Base-by-base conservation (phyloP, 1,284 basidiomycete genomes). In the Phylloboletellus chloephorus region DNA sequence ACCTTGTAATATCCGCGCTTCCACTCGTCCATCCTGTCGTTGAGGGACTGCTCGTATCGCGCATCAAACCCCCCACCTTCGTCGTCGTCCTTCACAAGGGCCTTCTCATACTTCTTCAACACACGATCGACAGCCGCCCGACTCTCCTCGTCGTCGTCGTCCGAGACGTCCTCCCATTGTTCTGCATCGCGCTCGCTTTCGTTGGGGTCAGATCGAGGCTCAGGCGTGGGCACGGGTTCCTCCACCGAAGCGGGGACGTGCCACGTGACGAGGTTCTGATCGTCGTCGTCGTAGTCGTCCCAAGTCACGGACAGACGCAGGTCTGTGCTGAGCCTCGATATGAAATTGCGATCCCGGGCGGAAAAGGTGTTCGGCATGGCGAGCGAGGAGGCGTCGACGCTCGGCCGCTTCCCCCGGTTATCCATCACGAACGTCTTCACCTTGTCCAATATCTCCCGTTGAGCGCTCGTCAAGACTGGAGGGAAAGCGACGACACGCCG, bases 1-100 rank as follows among this genome's bases (percentile, higher is more conserved):
- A 89, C 90, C 73, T 76, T 75, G 67, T 98, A 99, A 67, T 98
- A 98, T 3, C 66, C 68, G 44, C 78, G 69, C 71, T 98, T 98
- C 91, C 92, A 97, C 52, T 88, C 82, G 34, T 82, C 79, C 82
- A 98, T 89, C 68, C 88, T 91, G 54, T 86, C 79, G 50, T 79
- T 74, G 24, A 95, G 52, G 30, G 77, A 79, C 52, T 73, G 64
- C 58, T 91, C 84, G 55, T 91, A 73, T 38, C 85, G 72, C 42
- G 79, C 78, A 52, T 92, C 89, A 54, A 88, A 87, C 37, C 81
- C 83, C 4, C 76, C 81, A 22, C 76, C 76, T 46, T 79, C 79
- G 31, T 82, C 78, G 31, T 82, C 79, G 20, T 74, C 68, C 52
- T 75, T 67, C 10, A 91, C 77, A 31, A 80, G 82, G 12, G 93